Base-by-base conservation (phyloP, 345 rosid genomes). In the Gossypium bickii region DNA sequence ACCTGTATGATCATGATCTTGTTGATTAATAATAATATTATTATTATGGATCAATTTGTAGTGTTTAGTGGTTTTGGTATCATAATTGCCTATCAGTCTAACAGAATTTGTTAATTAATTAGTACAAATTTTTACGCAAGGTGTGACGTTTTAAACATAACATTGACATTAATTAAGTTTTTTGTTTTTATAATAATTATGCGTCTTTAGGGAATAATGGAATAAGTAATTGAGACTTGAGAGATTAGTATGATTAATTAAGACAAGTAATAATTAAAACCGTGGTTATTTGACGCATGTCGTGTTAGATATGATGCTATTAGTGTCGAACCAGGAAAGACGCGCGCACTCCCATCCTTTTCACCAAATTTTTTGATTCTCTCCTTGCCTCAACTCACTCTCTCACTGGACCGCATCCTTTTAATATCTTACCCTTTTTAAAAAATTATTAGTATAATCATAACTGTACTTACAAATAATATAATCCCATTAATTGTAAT, bases 121-220 rank as follows among this genome's bases (percentile, higher is more conserved):
- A 58, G 56, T 72, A 44, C 75, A 58, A 44, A 7, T 2, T 12
- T 15, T 20, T 4, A 20, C 75, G 56, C 67, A 44, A 58, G 9
- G 25, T 41, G 20, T 71, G 75, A 72, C 66, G 73, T 52, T 29
- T 15, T 9, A 72, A 58, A 55, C 74, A 72, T 15, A 24, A 72
- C 16, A 15, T 57, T 16, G 17, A 49, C 29, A 22, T 22, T 12
- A 60, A 60, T 12, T 24, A 25, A 12, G 34, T 3, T 22, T 11
- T 58, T 22, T 0, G 25, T 24, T 3, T 51, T 13, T 51, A 3
- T 17, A 17, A 61, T 29, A 13, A 44, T 4, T 3, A 51, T 52
- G 41, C 22, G 13, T 52, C 53, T 20, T 48, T 59, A 59, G 7
- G 9, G 38, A 25, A 25, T 58, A 13, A 47, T 9, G 17, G 13